Conservation (phyloP, 768 basidiomycete genomes). For the Gloeophyllum trabeum region DNA sequence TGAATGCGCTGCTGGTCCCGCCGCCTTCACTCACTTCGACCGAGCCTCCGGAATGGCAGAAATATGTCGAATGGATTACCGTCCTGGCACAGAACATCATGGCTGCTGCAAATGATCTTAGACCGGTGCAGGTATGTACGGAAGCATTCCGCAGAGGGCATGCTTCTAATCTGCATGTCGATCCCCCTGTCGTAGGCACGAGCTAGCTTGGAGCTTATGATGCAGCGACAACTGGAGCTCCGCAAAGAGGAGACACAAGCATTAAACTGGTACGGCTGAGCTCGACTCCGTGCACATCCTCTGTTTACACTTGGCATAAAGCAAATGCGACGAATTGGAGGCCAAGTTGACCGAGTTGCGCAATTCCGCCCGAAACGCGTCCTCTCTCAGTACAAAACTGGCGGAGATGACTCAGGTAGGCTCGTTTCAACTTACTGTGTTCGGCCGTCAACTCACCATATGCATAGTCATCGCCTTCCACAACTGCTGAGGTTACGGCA, state of each 20-base stretch:
- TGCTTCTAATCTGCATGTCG: too few relatives aligned
- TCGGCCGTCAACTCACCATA: neutral
- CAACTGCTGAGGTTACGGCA: slow-evolving; percentile 11
- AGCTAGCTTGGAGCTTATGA: slow-evolving; percentile 72
- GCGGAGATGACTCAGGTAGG: neutral
- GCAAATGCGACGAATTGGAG: slow-evolving; percentile 67
- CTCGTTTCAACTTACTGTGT: too few relatives aligned
- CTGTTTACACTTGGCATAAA: slow-evolving; percentile 13
- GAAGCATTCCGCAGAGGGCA: too few relatives aligned
- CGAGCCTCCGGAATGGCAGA: slow-evolving; percentile 56
- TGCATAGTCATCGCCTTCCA: neutral
- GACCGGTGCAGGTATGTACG: slow-evolving; percentile 67
- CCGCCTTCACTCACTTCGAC: slow-evolving; percentile 45
- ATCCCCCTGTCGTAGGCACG: slow-evolving; percentile 51
- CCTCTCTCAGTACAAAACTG: neutral
- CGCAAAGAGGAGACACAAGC: slow-evolving; percentile 59
- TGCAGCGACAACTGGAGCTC: slow-evolving; percentile 67
- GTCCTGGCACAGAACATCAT: slow-evolving; percentile 79
- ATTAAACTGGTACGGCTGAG: slow-evolving; percentile 50
- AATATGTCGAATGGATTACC: slow-evolving; percentile 72
- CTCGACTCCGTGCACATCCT: neutral
- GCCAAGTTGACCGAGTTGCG: slow-evolving; percentile 49
- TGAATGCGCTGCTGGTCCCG: slow-evolving; percentile 49
- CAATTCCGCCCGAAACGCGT: slow-evolving; percentile 6
- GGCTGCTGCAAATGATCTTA: slow-evolving; percentile 81